Conservation (phyloP, 139 green algal species). For the Gonium pectorale region DNA sequence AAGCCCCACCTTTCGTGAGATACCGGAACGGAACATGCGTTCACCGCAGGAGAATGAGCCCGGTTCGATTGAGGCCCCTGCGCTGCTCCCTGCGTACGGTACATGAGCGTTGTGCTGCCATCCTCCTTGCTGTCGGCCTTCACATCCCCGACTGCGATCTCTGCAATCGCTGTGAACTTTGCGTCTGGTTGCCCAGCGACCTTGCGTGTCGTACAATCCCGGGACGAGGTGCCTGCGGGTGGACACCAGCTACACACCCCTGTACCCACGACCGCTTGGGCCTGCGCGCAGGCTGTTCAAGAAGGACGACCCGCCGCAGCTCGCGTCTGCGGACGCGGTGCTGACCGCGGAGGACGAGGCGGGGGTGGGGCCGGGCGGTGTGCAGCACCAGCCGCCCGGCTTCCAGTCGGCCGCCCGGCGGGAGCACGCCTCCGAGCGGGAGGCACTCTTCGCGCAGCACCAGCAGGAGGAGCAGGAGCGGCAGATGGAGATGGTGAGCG, state of each 20-base stretch:
- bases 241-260: not conserved
- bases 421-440: slow-evolving; percentile 50
- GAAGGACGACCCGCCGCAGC: slow-evolving; percentile 39
- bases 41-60: too few relatives aligned
- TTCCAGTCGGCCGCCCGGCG: slow-evolving; percentile 52
- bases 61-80: too few relatives aligned
- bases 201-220: too few relatives aligned
- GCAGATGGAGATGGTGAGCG: slow-evolving; percentile 26
- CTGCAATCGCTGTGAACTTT: too few relatives aligned
- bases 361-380: not conserved
- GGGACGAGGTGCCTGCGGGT: too few relatives aligned
- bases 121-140: too few relatives aligned
- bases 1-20: too few relatives aligned
- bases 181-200: too few relatives aligned
- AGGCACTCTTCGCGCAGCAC: slow-evolving; percentile 41
- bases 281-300: slow-evolving; percentile 34
- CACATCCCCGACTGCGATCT: too few relatives aligned
- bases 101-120: too few relatives aligned
- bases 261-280: not conserved
- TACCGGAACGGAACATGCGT: too few relatives aligned
- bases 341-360: slow-evolving; percentile 19
- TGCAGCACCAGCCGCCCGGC: slow-evolving; percentile 19
- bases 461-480: slow-evolving; percentile 46
- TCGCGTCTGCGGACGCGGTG: not conserved
- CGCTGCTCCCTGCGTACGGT: too few relatives aligned